Percentiles rank a stretch among this genome's conserved stretches.
Conservation (phyloP, 2,329 filamentous ascomycete species). For the Neofusicoccum ribis region DNA sequence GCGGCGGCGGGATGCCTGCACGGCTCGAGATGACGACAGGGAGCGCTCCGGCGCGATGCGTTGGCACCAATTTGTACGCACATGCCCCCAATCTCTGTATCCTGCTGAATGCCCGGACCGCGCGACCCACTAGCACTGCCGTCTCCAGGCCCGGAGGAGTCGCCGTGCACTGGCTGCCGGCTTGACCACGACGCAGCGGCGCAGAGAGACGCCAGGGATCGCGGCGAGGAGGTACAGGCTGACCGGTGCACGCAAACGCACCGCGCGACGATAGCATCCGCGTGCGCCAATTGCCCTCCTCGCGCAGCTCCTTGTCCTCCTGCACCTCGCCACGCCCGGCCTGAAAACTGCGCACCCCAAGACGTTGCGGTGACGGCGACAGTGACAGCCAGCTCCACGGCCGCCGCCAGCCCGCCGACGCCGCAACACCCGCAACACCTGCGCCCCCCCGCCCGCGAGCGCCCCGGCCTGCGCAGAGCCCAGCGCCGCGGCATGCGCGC, state of each 20-base stretch:
- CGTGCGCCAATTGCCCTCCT: not conserved
- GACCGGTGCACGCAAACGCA: conserved; percentile 15
- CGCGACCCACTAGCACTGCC: conserved; percentile 14
- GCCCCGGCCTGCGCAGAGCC: not conserved
- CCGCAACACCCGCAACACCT: not conserved
- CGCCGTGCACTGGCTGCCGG: conserved; percentile 16
- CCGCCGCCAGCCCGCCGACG: not conserved
- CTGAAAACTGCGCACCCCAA: not conserved
- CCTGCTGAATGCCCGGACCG: conserved; percentile 13
- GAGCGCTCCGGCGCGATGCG: conserved; percentile 14
- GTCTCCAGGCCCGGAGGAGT: conserved; percentile 16
- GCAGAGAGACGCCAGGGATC: conserved; percentile 17
- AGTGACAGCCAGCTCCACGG: not conserved
- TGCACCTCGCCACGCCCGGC: conserved; percentile 11
- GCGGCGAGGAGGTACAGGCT: conserved; percentile 14
- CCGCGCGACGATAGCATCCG: not conserved
- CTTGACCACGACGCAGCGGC: not conserved
- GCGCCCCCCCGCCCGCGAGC: not conserved
- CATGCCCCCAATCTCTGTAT: conserved; percentile 13
- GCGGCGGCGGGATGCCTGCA: conserved; percentile 12
- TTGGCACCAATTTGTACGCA: conserved; percentile 18
- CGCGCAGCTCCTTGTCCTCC: conserved; percentile 8
- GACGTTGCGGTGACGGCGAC: not conserved
- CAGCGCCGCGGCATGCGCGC: conserved; percentile 10
- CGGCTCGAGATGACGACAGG: conserved; percentile 16